Base-by-base conservation (phyloP, 192 early-diverging fungal species). In the Linnemannia elongata region DNA sequence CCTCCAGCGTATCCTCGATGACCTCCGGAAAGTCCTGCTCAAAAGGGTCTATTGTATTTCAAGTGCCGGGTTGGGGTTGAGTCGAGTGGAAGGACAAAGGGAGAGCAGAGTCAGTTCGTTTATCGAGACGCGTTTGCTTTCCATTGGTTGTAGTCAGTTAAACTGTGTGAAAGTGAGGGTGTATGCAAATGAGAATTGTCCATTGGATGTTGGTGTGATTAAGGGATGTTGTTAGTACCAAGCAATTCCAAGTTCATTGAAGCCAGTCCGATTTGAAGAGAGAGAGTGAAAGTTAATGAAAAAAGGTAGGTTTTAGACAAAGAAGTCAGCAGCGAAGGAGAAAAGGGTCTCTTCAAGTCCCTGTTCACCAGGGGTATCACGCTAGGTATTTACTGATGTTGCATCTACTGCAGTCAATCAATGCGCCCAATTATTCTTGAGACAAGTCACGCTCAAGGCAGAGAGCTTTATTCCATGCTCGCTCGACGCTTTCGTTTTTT, bases 11-110 rank as follows among this genome's bases (percentile, higher is more conserved):
- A 41, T 94, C 94, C 79, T 95, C 94, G 24, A 97, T 94, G 42
- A 92, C 90, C 82, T 96, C 93, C 20, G 96, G 96, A 71, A 95
- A 95, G 89, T 96, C 95, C 42, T 93, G 93, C 87, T 95, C 96
- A 83, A 94, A 96, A 63, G 96, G 96, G 82, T 95, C 95, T 93
- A 76, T 63, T 24, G 7, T 77, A 24, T 33, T 47, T 54, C 49
- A 55, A 75, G 39, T 13, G 52, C 49, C 18, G 20, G 18, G 49
- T 52, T 17, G 49, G 20, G 18, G 49, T 52, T 17, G 27, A 76
- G 54, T 57, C 55, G 55, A 57, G 10, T 57, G 18, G 18, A 52
- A 52, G 18, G 18, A 10, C 8, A 54, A 18, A 54, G 27, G 47
- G 22, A 22, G n/a, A 57, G 55, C 22, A 63, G 12, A 33, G 42